Base-by-base conservation (phyloP, 768 basidiomycete genomes). In the Boletus edulis region DNA sequence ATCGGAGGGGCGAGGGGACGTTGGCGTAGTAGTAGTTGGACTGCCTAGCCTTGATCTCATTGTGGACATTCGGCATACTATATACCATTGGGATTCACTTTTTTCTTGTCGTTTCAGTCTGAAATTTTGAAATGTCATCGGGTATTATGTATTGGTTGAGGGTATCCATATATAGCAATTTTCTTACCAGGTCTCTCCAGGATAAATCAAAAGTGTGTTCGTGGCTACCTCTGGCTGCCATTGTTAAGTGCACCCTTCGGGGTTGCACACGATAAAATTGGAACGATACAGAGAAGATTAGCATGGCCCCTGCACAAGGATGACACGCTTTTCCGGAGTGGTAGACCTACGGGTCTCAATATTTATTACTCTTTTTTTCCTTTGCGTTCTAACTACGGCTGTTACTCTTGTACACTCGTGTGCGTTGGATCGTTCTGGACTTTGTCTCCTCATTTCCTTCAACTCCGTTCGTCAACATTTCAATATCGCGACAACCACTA, bases 251-350 rank as follows among this genome's bases (percentile, higher is more conserved):
- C 85, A 85, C 86, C 85, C 85, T 88, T 87, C 85, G 85, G 86
- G 85, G 89, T 87, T 87, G 85, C 89, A 89, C 87, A 91, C 85
- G 87, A 88, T 89, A 94, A 93, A 91, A 89, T 94, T 93, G 92
- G 90, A 94, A 94, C 91, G 89, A 94, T 95, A 94, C 93, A 94
- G 93, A 96, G 94, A 95, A 95, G 94, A 94, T 96, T 94, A 95
- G 94, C 94, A 96, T 96, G 91, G 94, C 93, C 94, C 94, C 94
- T 96, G 94, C 94, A 96, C 93, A 97, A 96, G 94, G 94, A 96
- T 95, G 94, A 94, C 94, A 95, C 91, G 89, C 89, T 91, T 89
- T 88, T 82, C 86, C 87, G 86, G 88, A 89, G 87, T 89, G 87
- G 87, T 87, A 87, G 72, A 72, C 72, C 70, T 73, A 73, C 71